Evolutionary conservation across 2,329 filamentous ascomycete species (phyloP).

Genomic region (Fusarium pininemorale): DNA sequence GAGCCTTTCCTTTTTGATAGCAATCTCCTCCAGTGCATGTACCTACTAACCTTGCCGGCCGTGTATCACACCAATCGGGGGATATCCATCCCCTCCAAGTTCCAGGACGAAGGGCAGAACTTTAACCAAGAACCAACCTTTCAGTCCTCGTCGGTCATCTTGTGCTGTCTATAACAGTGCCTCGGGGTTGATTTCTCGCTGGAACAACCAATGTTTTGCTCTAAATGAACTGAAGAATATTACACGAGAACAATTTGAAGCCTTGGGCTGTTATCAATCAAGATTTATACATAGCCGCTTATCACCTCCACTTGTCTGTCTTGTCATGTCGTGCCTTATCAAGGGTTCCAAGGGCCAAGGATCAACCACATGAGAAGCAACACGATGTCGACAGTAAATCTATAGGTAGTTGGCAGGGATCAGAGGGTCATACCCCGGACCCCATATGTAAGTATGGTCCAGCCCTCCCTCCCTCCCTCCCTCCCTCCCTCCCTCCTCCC

Average conservation of each 20-base stretch:
- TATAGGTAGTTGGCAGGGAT: conserved; percentile 16
- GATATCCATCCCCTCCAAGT: conserved; percentile 6
- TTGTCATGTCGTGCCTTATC: conserved; percentile 2
- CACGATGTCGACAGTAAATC: neutral
- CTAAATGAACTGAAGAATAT: neutral
- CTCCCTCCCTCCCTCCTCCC: neutral
- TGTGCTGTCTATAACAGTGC: neutral
- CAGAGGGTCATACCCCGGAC: conserved; percentile 15
- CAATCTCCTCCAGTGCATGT: neutral
- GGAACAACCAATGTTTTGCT: neutral
- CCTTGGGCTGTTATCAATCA: conserved; percentile 11
- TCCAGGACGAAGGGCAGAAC: neutral
- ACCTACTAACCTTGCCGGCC: neutral
- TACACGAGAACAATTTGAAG: neutral
- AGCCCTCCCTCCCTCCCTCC: conserved; percentile 1
- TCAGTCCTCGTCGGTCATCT: neutral
- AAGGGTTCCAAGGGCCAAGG: neutral
- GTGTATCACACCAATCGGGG: conserved; percentile 10
- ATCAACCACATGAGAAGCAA: conserved; percentile 9
- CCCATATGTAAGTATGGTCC: conserved; percentile 3
- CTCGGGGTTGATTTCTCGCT: neutral
- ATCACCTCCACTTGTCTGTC: conserved; percentile 4
- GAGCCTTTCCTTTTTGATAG: neutral
- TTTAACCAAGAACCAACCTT: neutral
- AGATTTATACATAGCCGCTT: neutral